Evolutionary conservation across 257 asterid genomes (phyloP).

Genomic region (Salvia splendens): DNA sequence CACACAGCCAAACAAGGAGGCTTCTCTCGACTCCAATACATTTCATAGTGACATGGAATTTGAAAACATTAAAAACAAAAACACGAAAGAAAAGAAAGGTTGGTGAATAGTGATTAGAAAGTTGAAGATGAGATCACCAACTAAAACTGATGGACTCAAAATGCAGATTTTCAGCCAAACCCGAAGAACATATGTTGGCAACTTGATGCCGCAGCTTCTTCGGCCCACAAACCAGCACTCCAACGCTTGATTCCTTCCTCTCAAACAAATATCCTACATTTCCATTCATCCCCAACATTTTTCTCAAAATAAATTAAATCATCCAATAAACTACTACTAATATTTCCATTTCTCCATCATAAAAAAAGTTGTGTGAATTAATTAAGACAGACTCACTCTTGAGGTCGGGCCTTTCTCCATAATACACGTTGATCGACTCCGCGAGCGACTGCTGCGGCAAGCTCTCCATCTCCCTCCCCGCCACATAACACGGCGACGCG

Average conservation of each 20-base stretch:
- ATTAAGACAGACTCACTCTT: conserved; percentile 53
- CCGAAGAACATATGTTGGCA: conserved; percentile 71
- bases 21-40: not conserved
- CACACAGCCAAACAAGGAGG: no score
- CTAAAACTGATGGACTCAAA: conserved; percentile 85
- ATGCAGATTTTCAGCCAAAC: conserved; percentile 66
- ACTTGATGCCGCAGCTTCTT: conserved; percentile 77
- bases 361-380: no score
- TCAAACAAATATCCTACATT: conserved; percentile 58
- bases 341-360: no score
- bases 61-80: not conserved
- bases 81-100: not conserved
- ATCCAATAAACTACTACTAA: not conserved
- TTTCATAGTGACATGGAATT: not conserved
- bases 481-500: conserved; percentile 57
- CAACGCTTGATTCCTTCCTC: conserved; percentile 66
- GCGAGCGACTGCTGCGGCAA: conserved; percentile 54
- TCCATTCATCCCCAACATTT: not conserved
- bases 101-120: no score
- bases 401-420: conserved; percentile 78
- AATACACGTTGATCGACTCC: conserved; percentile 64
- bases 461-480: conserved; percentile 77
- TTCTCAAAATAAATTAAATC: not conserved
- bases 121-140: conserved; percentile 50
- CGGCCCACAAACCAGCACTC: conserved; percentile 83